Evolutionary conservation across 1,284 basidiomycete genomes (phyloP).

Genomic region (Papiliotrema nemorosa): DNA sequence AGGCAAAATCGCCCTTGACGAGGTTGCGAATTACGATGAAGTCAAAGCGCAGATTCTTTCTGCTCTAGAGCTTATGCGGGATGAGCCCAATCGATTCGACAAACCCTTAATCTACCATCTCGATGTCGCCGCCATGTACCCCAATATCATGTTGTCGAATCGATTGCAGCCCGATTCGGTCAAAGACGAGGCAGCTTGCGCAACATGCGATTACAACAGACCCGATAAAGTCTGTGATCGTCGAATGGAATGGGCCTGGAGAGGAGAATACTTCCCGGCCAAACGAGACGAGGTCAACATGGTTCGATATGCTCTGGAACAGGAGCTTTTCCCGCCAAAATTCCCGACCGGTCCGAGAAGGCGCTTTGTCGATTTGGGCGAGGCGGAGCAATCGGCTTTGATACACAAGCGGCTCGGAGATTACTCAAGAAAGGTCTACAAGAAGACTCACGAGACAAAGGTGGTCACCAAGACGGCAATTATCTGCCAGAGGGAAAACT

Average conservation of each 20-base stretch:
- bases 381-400: slow-evolving; percentile 82
- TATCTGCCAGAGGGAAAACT: slow-evolving; percentile 97
- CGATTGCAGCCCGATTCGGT: slow-evolving; percentile 97
- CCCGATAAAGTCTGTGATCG: slow-evolving; percentile 95
- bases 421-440: slow-evolving; percentile 98
- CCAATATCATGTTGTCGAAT: slow-evolving; percentile 99
- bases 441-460: slow-evolving; percentile 98
- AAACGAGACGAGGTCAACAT: slow-evolving; percentile 98
- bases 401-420: slow-evolving; percentile 96
- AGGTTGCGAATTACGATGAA: slow-evolving; percentile 93
- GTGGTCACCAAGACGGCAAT: slow-evolving; percentile 92
- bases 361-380: slow-evolving; percentile 79
- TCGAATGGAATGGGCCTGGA: slow-evolving; percentile 96
- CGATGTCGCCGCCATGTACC: slow-evolving; percentile 99
- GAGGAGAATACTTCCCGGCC: slow-evolving; percentile 97
- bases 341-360: slow-evolving; percentile 69
- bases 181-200: slow-evolving; percentile 93
- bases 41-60: slow-evolving; percentile 75
- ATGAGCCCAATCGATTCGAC: slow-evolving; percentile 83
- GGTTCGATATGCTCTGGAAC: slow-evolving; percentile 95
- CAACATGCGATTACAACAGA: slow-evolving; percentile 97
- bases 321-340: slow-evolving; percentile 86
- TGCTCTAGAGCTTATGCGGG: slow-evolving; percentile 84
- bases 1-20: slow-evolving; percentile 72
- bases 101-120: slow-evolving; percentile 97